Conservation (phyloP, 768 basidiomycete species). For the Hortiboletus campestris region DNA sequence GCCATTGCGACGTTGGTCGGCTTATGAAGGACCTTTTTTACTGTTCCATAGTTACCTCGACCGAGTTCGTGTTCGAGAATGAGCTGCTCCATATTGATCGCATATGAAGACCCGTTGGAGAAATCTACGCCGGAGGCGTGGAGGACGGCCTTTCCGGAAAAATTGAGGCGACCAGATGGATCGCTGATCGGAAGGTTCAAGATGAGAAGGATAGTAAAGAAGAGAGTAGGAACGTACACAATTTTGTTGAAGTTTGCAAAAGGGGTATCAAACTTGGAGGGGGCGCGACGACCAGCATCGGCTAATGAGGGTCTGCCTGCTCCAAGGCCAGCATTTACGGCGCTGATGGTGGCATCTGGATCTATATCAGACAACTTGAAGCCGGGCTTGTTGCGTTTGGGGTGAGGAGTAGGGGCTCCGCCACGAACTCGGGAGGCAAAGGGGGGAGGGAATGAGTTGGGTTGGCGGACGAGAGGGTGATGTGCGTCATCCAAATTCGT, state of each 20-base stretch:
- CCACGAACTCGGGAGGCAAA: constrained; percentile 25
- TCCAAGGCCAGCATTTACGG: constrained; percentile 67
- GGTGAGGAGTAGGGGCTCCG: constrained; percentile 38
- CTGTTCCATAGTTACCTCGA: constrained; percentile 95
- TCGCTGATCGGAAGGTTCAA: constrained; percentile 52
- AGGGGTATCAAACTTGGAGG: constrained; percentile 60
- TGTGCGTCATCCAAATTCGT: constrained; percentile 29
- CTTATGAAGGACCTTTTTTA: constrained; percentile 91
- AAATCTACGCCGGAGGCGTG: constrained; percentile 90
- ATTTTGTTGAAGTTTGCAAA: constrained; percentile 94
- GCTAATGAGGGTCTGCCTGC: constrained; percentile 58
- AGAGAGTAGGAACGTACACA: constrained; percentile 58
- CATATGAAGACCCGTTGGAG: constrained; percentile 83
- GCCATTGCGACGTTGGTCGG: constrained; percentile 97
- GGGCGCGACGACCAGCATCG: constrained; percentile 36
- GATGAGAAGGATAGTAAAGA: constrained; percentile 5
- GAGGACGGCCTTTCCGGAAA: constrained; percentile 88
- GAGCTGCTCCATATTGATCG: constrained; percentile 94
- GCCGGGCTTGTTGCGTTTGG: constrained; percentile 47
- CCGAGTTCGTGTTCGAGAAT: constrained; percentile 91
- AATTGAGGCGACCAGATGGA: constrained; percentile 93
- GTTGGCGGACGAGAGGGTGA: constrained; percentile 33
- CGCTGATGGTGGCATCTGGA: constrained; percentile 48
- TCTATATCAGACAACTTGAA: constrained; percentile 67
- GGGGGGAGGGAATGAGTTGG: constrained; percentile 36